A percentile compares a stretch with the other conserved stretches of the same genome.
Conservation (phyloP, 2,329 filamentous ascomycete species). For the Blumeria graminis region DNA sequence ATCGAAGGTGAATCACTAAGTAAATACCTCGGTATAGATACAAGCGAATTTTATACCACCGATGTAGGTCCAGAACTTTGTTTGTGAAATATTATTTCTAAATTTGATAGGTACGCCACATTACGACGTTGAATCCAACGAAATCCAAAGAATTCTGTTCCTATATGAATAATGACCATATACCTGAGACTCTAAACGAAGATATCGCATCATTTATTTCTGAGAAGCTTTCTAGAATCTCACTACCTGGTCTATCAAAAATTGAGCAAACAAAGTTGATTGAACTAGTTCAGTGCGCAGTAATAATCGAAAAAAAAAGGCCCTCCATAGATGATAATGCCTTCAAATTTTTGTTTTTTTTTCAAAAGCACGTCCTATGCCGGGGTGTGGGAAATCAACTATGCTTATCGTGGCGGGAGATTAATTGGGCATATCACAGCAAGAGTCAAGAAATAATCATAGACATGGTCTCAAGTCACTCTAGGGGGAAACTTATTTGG, state of each 20-base stretch:
- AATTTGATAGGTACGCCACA: too few species aligned
- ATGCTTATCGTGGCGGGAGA: constrained; percentile 51
- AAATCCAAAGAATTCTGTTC: constrained; percentile 14
- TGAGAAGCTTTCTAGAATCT: constrained; percentile 49
- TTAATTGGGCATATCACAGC: constrained; percentile 68
- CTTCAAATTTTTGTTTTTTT: constrained; percentile 68
- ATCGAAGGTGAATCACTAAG: constrained; percentile 61
- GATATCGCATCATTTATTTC: constrained; percentile 44
- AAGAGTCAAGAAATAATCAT: constrained; percentile 71
- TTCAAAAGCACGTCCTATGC: constrained; percentile 54
- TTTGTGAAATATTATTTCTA: too few species aligned
- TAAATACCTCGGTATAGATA: constrained; percentile 42
- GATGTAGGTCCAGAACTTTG: constrained; percentile 7
- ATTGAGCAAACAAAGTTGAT: constrained; percentile 70
- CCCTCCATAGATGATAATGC: constrained; percentile 81
- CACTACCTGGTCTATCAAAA: constrained; percentile 58
- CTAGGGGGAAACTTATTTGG: constrained; percentile 62
- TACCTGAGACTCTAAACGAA: constrained; percentile 44
- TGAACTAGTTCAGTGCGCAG: constrained; percentile 64
- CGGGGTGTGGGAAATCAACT: constrained; percentile 39
- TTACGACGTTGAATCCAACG: too few species aligned
- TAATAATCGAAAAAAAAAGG: constrained; percentile 63
- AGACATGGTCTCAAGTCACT: constrained; percentile 60
- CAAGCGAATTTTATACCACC: constrained; percentile 31
- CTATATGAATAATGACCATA: constrained; percentile 25